These are phyloP conservation scores for Trametes polyzona DNA, from an alignment of 1,284 basidiomycete genomes.

Conservation along the genomic window DNA sequence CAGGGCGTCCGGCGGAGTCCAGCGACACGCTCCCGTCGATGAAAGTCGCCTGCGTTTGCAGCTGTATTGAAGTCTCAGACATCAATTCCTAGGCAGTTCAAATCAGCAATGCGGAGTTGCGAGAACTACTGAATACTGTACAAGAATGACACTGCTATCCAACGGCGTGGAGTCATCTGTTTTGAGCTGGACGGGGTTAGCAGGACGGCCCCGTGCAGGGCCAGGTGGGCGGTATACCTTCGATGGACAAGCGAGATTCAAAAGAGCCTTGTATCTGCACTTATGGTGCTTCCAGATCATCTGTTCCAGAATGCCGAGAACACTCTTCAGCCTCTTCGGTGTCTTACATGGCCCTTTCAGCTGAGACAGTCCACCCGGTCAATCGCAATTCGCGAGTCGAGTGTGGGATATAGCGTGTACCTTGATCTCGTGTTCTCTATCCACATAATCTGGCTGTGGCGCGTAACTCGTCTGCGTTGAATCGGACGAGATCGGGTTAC, in stretches of 20 bases:
- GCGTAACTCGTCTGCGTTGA: constrained; percentile 7
- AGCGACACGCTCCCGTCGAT: constrained; percentile 43
- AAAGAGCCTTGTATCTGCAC: constrained; percentile 71
- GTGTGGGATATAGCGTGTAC: constrained; percentile 39
- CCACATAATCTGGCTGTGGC: constrained; percentile 54
- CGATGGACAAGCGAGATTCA: constrained; percentile 72
- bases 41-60: constrained; percentile 53
- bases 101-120: neutral
- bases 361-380: neutral
- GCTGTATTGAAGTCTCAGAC: constrained; percentile 63
- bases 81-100: constrained; percentile 61
- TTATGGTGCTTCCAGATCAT: constrained; percentile 71
- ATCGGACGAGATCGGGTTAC: constrained; percentile 53
- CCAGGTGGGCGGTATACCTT: constrained; percentile 51
- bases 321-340: constrained; percentile 68
- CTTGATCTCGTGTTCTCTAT: constrained; percentile 76
- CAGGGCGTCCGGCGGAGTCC: constrained; percentile 51
- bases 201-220: neutral
- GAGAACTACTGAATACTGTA: constrained; percentile 26
- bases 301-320: constrained; percentile 59
- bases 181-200: constrained; percentile 31
- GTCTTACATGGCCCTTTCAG: constrained; percentile 59
- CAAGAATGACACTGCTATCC: constrained; percentile 63
- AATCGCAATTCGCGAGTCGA: neutral
- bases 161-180: constrained; percentile 41